Percentiles rank a stretch among this genome's conserved stretches.
Conservation (phyloP, 2,329 filamentous ascomycete species). For the Teratosphaeriaceae sp. region DNA sequence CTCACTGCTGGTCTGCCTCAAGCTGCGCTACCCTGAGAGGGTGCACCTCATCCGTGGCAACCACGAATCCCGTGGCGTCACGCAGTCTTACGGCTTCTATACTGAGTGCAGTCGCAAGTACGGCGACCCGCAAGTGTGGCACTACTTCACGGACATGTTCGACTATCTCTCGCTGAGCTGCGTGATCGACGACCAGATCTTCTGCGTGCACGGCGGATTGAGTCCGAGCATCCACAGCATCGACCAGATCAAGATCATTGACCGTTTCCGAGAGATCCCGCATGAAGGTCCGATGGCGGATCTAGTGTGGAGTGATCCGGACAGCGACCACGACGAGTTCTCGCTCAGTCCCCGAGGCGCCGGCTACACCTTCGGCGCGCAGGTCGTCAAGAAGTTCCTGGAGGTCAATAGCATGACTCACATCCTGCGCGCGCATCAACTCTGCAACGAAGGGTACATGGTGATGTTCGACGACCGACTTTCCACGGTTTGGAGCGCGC, state of each 20-base stretch:
- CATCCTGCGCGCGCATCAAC: constrained; percentile 91
- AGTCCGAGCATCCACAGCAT: constrained; percentile 81
- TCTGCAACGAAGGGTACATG: constrained; percentile 97
- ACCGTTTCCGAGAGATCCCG: constrained; percentile 95
- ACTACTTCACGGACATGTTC: constrained; percentile 99
- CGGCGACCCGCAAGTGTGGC: constrained; percentile 97
- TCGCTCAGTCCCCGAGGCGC: constrained; percentile 87
- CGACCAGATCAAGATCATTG: constrained; percentile 99
- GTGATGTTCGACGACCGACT: constrained; percentile 91
- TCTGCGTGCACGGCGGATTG: constrained; percentile 88
- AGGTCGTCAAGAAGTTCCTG: constrained; percentile 97
- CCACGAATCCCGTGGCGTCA: constrained; percentile 95
- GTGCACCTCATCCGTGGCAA: constrained; percentile 96
- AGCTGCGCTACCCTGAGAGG: constrained; percentile 90
- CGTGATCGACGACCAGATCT: constrained; percentile 98
- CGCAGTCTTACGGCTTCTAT: constrained; percentile 98
- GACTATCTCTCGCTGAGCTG: constrained; percentile 95
- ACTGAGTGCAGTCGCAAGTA: constrained; percentile 98
- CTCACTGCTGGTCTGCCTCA: constrained; percentile 92
- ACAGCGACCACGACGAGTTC: constrained; percentile 96
- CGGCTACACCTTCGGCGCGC: constrained; percentile 94
- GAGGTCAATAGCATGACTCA: constrained; percentile 97
- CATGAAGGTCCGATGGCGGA: constrained; percentile 99
- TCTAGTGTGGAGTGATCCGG: constrained; percentile 95
- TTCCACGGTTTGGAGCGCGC: constrained; percentile 96